Base-by-base conservation (phyloP, 192 early-diverging fungal genomes). In the Phlyctochytrium planicorne region DNA sequence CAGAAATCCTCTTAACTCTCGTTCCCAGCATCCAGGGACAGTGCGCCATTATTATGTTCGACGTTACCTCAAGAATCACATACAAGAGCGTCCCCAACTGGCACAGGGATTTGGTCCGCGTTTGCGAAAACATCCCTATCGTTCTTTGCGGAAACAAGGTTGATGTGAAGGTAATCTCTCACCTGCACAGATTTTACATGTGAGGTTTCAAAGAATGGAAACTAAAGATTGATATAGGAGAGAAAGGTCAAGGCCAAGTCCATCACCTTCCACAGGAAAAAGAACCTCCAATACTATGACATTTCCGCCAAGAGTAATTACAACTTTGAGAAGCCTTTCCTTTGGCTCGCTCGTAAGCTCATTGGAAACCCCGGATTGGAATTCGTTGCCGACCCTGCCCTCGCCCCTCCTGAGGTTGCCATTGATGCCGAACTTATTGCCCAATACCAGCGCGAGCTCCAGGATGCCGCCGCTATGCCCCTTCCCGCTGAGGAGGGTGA, bases 21-120 rank as follows among this genome's bases (percentile, higher is more conserved):
- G 10, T 31, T 1, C 72, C 1, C 64, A 80, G 88, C 82, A 99
- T 99, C 76, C 91, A 95, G 78, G 97, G 97, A 70, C 93, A 99
- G 80, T 98, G 97, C 77, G 97, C 93, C 59, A 97, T 99, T 81
- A 99, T 99, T 86, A 99, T 99, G 97, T 99, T 99, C 71, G 97
- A 99, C 71, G 93, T 99, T 60, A 97, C 97, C 64, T 95, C 97
- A 61, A 89, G 97, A 68, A 99, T 99, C 72, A 99, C 97, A 70
- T 99, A 99, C 87, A 99, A 98, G 90, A 99, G 95, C 87, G 97
- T 99, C 23, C 97, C 97, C 78, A 99, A 98, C 90, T 99, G 97
- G 97, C 97, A 99, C 81, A 90, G 97, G 80, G 97, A 99, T 82
- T 84, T 99, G 35, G 93, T 95, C 69, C 93, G 97, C 69, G 97